Conservation (phyloP, 2,329 filamentous ascomycete species). For the Colletotrichum sp. region DNA sequence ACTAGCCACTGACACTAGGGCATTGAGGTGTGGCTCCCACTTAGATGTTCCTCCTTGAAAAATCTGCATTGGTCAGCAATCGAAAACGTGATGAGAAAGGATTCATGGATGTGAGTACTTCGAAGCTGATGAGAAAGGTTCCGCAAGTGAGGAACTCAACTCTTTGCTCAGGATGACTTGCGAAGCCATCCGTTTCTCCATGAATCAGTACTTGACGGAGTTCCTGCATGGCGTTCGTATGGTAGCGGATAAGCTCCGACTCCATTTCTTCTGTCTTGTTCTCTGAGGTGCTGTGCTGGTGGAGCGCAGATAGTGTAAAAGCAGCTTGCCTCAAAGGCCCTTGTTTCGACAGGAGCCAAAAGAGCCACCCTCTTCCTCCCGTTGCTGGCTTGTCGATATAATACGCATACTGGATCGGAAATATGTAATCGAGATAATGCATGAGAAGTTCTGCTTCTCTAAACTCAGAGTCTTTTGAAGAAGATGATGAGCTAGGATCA, state of each 20-base stretch:
- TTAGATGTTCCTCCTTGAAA: constrained; percentile 14
- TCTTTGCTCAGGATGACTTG: constrained; percentile 20
- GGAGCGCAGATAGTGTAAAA: constrained; percentile 29
- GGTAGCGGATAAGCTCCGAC: constrained; percentile 25
- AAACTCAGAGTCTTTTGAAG: neutral
- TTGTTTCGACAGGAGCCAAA: constrained; percentile 25
- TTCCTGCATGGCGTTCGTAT: constrained; percentile 30
- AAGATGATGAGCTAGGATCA: neutral
- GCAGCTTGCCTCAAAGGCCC: constrained; percentile 29
- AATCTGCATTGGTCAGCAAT: neutral
- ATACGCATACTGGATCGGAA: constrained; percentile 29
- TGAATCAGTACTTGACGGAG: constrained; percentile 24
- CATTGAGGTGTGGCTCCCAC: constrained; percentile 14
- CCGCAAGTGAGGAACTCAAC: constrained; percentile 31
- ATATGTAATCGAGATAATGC: constrained; percentile 33
- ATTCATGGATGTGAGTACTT: constrained; percentile 16
- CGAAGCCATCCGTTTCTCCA: neutral
- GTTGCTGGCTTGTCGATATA: constrained; percentile 28
- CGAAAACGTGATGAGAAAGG: neutral
- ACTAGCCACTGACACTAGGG: neutral
- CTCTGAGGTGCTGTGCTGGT: constrained; percentile 26
- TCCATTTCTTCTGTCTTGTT: constrained; percentile 24
- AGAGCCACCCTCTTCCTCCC: constrained; percentile 31
- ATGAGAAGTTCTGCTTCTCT: constrained; percentile 31
- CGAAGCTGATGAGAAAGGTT: constrained; percentile 29